These are phyloP conservation scores for Pezicula radicicola DNA, from an alignment of 2,329 filamentous ascomycete genomes.

Conservation along the genomic window DNA sequence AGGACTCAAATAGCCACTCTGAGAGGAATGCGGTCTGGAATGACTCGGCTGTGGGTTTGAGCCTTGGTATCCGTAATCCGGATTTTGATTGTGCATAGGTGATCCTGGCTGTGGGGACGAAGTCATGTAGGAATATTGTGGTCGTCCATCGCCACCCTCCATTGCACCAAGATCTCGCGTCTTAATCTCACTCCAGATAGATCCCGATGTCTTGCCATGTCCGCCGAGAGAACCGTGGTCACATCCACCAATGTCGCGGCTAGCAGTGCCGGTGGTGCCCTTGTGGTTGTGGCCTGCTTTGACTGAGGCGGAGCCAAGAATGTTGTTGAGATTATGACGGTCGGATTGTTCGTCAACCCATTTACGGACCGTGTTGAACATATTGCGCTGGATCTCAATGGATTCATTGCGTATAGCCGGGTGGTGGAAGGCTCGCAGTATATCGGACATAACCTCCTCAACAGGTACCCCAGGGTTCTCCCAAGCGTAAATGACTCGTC, in stretches of 20 bases:
- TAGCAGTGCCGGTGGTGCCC: slow-evolving; percentile 33
- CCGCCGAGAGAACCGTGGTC: slow-evolving; percentile 33
- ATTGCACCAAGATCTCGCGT: slow-evolving; percentile 55
- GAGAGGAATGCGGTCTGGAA: slow-evolving; percentile 17
- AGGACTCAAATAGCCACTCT: slow-evolving; percentile 19
- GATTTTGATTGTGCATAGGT: slow-evolving; percentile 14
- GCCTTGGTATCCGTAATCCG: slow-evolving; percentile 24
- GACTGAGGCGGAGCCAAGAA: slow-evolving; percentile 84
- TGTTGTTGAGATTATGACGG: slow-evolving; percentile 63
- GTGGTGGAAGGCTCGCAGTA: slow-evolving; percentile 84
- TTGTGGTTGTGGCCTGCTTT: slow-evolving; percentile 77
- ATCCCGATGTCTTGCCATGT: slow-evolving; percentile 56
- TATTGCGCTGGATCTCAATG: slow-evolving; percentile 77
- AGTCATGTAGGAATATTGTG: slow-evolving; percentile 13
- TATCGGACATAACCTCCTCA: slow-evolving; percentile 78
- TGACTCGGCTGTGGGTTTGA: slow-evolving; percentile 10
- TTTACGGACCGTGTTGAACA: slow-evolving; percentile 81
- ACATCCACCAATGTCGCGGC: slow-evolving; percentile 25
- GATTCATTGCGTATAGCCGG: slow-evolving; percentile 74
- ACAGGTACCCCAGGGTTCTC: slow-evolving; percentile 81
- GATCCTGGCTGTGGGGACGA: slow-evolving; percentile 20
- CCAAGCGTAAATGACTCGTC: slow-evolving; percentile 86
- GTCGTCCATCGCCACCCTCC: slow-evolving; percentile 44
- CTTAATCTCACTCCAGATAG: slow-evolving; percentile 60
- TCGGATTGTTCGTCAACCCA: slow-evolving; percentile 74